A percentile compares a stretch with the other conserved stretches of the same genome.
Evolutionary conservation across 768 basidiomycete genomes (phyloP).

Genomic region (Hypholoma sublateritium): DNA sequence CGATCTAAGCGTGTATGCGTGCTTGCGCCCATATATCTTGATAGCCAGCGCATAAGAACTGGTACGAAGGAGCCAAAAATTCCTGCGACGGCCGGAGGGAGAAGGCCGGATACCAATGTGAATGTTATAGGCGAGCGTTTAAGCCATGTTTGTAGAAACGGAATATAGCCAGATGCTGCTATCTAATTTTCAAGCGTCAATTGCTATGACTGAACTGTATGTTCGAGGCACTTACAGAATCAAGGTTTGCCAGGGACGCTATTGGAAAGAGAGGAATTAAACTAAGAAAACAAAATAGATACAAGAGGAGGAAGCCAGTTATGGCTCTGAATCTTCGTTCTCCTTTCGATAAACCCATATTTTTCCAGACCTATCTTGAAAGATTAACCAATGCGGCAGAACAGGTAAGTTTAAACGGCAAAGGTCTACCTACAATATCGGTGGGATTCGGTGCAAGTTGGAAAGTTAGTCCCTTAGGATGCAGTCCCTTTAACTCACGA

Average conservation of each 20-base stretch:
- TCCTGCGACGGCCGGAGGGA: slow-evolving; percentile 78
- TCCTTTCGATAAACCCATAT: slow-evolving; percentile 57
- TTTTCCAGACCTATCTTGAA: slow-evolving; percentile 65
- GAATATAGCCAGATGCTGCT: slow-evolving; percentile 50
- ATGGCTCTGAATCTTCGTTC: slow-evolving; percentile 52
- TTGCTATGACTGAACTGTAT: background rate
- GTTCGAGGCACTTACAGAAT: slow-evolving; percentile 43
- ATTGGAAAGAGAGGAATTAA: slow-evolving; percentile 81
- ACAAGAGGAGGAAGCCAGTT: slow-evolving; percentile 65
- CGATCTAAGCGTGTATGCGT: slow-evolving; percentile 71
- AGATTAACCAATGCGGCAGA: background rate
- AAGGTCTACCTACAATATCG: slow-evolving; percentile 26
- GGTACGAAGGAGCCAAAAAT: slow-evolving; percentile 78
- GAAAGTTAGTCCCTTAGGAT: slow-evolving; percentile 62
- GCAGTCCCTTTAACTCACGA: slow-evolving; percentile 52
- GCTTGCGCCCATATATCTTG: slow-evolving; percentile 50
- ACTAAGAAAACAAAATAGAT: slow-evolving; percentile 74
- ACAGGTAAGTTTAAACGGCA: background rate
- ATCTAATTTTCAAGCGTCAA: slow-evolving; percentile 29
- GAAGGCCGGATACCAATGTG: slow-evolving; percentile 74
- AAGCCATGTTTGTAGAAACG: slow-evolving; percentile 65
- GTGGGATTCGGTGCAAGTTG: slow-evolving; percentile 64
- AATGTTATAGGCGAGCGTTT: slow-evolving; percentile 57
- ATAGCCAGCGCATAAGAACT: slow-evolving; percentile 74
- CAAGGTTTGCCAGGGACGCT: slow-evolving; percentile 80